Percentiles rank a stretch among this genome's conserved stretches.
Evolutionary conservation across 345 rosid species (phyloP).

Genomic region (Microcos paniculata): DNA sequence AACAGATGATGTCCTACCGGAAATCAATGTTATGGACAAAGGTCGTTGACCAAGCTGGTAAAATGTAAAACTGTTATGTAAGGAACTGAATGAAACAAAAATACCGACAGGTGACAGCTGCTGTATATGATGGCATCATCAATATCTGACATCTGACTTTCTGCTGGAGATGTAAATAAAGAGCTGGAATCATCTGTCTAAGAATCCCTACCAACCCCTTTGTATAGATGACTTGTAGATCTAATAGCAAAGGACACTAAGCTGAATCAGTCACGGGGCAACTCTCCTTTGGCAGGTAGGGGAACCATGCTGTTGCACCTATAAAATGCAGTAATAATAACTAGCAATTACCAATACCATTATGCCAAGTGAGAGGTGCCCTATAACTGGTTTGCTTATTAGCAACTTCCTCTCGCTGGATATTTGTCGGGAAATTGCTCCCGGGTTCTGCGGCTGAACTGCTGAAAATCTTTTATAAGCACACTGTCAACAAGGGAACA

Average conservation of each 20-base stretch:
- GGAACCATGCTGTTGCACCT: not conserved
- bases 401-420: not conserved
- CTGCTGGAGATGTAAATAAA: not conserved
- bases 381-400: constrained; percentile 10
- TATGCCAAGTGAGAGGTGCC: constrained; percentile 17
- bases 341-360: not conserved
- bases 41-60: not conserved
- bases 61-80: no score
- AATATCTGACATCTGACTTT: no score
- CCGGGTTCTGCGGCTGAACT: not conserved
- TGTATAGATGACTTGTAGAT: not conserved
- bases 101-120: not conserved
- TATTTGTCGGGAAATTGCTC: not conserved
- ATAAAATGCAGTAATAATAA: not conserved
- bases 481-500: not conserved
- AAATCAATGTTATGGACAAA: not conserved
- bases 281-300: constrained; percentile 8
- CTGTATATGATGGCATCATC: not conserved
- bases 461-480: not conserved
- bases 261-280: constrained; percentile 8
- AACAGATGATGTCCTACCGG: not conserved
- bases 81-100: not conserved
- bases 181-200: not conserved
- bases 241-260: not conserved
- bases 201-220: not conserved